phyloP scores from a whole-genome alignment of 345 rosid genomes.

The Linum usitatissimum region DNA sequence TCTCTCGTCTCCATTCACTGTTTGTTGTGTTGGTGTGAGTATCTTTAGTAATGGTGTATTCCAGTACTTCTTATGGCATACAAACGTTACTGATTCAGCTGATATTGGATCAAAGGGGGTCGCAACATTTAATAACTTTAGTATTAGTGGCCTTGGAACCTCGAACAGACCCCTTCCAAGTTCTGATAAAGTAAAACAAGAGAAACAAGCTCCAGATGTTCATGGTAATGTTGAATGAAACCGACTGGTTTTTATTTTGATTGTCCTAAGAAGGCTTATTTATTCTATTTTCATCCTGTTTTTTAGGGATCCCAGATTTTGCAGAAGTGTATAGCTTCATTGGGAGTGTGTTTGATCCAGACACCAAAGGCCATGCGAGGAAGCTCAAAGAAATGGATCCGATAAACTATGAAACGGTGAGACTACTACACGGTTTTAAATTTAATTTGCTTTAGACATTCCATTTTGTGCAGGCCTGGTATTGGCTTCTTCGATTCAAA shows the following conservation, averaged over 20 bases:
- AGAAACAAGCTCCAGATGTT: conserved; percentile 39
- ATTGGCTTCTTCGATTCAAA: no score
- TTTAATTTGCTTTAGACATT: no score
- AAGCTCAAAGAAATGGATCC: conserved; percentile 98
- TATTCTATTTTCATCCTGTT: conserved; percentile 11
- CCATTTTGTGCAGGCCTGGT: no score
- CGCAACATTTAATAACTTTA: conserved; percentile 37
- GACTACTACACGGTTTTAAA: conserved; percentile 11
- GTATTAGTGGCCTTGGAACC: conserved; percentile 40
- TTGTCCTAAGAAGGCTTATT: neutral
- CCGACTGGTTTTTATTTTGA: neutral
- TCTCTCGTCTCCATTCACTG: conserved; percentile 2
- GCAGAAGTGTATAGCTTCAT: conserved; percentile 86
- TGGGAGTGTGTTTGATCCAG: conserved; percentile 87
- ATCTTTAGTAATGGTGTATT: conserved; percentile 32
- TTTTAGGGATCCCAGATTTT: conserved; percentile 76
- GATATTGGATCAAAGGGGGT: conserved; percentile 73
- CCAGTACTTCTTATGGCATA: conserved; percentile 59
- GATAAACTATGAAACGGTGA: conserved; percentile 83
- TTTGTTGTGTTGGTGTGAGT: conserved; percentile 19
- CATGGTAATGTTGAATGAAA: conserved; percentile 37
- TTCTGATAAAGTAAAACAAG: conserved; percentile 36
- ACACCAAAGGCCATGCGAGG: conserved; percentile 47
- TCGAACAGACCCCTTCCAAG: conserved; percentile 30
- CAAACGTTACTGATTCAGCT: conserved; percentile 76